phyloP scores from a whole-genome alignment of 129 eudicot species.

The Rutidosis leptorrhynchoides region DNA sequence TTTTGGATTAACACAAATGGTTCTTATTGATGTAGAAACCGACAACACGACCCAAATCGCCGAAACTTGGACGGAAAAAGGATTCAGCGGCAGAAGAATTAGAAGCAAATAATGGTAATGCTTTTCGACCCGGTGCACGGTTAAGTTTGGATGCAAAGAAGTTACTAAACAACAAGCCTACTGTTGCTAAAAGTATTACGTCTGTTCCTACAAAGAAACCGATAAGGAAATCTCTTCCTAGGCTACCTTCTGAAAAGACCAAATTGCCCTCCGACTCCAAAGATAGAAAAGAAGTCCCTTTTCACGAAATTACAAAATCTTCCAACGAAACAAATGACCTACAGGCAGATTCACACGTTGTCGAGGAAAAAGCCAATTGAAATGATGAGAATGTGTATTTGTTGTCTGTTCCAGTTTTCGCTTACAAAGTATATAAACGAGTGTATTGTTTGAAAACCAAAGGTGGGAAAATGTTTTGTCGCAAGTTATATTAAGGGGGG shows the following conservation, averaged over 20 bases:
- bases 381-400: slow-evolving; percentile 29
- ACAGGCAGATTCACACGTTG: slow-evolving; percentile 22
- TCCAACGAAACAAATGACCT: slow-evolving; percentile 36
- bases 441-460: slow-evolving; percentile 20
- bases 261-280: slow-evolving; percentile 35
- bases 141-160: slow-evolving; percentile 72
- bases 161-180: slow-evolving; percentile 33
- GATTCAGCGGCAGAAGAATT: slow-evolving; percentile 42
- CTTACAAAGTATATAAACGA: slow-evolving; percentile 23
- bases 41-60: slow-evolving; percentile 86
- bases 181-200: slow-evolving; percentile 42
- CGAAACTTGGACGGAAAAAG: slow-evolving; percentile 85
- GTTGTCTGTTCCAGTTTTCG: slow-evolving; percentile 26
- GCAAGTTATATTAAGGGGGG: slow-evolving; percentile 18
- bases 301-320: slow-evolving; percentile 19
- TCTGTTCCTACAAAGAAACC: slow-evolving; percentile 57
- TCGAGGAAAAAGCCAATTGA: slow-evolving; percentile 36
- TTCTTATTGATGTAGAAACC: slow-evolving; percentile 61
- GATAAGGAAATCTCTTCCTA: slow-evolving; percentile 81
- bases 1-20: slow-evolving; percentile 2
- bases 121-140: slow-evolving; percentile 46
- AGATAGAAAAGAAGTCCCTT: slow-evolving; percentile 35
- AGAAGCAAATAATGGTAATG: slow-evolving; percentile 41
- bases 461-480: slow-evolving; percentile 30
- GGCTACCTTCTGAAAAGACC: slow-evolving; percentile 77